Evolutionary conservation across 176 grass and related monocot genomes (phyloP), one percentile per base, ranked within the genome.

Genomic region (Musa beccarii): DNA sequence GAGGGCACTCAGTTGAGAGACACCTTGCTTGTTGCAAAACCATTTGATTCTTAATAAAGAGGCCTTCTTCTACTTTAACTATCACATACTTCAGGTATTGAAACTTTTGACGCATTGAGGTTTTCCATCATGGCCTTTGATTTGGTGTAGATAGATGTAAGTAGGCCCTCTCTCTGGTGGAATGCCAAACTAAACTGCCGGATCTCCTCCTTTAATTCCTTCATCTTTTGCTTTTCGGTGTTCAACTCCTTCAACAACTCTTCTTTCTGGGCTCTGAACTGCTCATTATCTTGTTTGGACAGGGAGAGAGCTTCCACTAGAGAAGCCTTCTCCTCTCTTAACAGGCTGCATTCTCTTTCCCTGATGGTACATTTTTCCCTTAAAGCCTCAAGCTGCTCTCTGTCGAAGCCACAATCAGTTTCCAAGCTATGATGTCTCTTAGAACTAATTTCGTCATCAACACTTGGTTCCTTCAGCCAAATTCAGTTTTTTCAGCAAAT

Each of bases 61-160:
- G 16, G 11, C 10, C 64, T 19, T 59, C n/a, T 68, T 65, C 62
- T 53, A 25, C 51, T 65, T 68, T 63, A 62, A 19, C 70, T 76
- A 54, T 21, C 63, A 69, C 75, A 70, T 3, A 56, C 17, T 50
- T 81, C 59, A n/a, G 83, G 76, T 65, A 54, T 49, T 8, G 75
- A 19, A 53, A 91, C 63, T 49, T 83, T 69, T 49, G 82, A 83
- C 23, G 74, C 25, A 84, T 94, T 89, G 63, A 64, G 83, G 64
- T 88, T 87, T 52, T 99, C 88, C 17, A 82, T 61, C n/a, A 99
- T 84, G 19, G 90, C 86, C 84, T 88, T 99, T 11, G 88, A 89
- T 70, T 91, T 93, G 78, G 75, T 74, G 74, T 84, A 91, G 12
- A 99, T 75, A 14, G 95, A 84, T 10, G 82, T 85, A 50, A 93